Evolutionary conservation across 2,329 filamentous ascomycete species (phyloP), one percentile per base, ranked within the genome.

Genomic region (Aspergillus phoenicis): DNA sequence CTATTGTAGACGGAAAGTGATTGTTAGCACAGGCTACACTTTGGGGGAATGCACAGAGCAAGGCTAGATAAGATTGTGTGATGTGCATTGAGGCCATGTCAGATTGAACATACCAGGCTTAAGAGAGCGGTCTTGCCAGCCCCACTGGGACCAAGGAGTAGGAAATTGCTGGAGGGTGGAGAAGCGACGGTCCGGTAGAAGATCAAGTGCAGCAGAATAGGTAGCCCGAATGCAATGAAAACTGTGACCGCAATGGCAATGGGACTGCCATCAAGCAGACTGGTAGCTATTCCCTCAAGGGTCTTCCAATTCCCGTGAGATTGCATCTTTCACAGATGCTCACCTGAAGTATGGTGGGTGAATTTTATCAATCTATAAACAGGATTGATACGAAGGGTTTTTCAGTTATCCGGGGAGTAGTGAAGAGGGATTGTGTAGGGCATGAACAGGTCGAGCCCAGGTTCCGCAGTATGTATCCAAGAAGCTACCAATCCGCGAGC

Each of bases 111-210:
- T 81, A 90, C 88, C 68, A 95, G 84, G 22, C 91, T 93, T n/a
- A 93, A 80, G 36, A 98, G 86, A 8, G 91, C 85, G 0, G 95
- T 98, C 82, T 98, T 99, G 71, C 95, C 95, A 53, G 87, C 85
- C 64, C 89, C 90, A 59, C 89, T 88, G 15, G 94, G 92, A 1
- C 95, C 95, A 52, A 93, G 75, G 47, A 97, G 81, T 62, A 98
- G 87, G 7, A 89, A 89, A 53, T 94, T 92, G 26, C 90, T 84
- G 13, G 82, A 83, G 39, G 86, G 86, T 70, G 90, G 88, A 56
- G 76, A 75, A 13, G 87, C 84, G 41, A 85, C 84, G 53, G 86
- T 83, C 58, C 85, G 85, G 75, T 92, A 87, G 72, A 97, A 84
- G 73, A 89, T 80, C 60, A 86, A 75, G 80, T 98, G 95, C 52